Base-by-base conservation (phyloP, 768 basidiomycete genomes). In the Chiua virens region DNA sequence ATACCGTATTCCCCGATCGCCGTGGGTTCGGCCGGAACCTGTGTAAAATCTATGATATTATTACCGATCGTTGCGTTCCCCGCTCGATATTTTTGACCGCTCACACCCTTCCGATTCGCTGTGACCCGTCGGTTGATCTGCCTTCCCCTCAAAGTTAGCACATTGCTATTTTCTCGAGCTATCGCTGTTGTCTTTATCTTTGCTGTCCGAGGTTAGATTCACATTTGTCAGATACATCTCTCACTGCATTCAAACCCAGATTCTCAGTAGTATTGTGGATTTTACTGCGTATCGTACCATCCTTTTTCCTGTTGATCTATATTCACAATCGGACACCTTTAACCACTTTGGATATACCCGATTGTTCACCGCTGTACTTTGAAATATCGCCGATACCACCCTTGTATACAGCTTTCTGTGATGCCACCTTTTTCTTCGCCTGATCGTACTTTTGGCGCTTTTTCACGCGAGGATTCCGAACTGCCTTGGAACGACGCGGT, bases 391-490 rank as follows among this genome's bases (percentile, higher is more conserved):
- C 79, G 49, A 87, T 67, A 35, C 94, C 94, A 47, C 93, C 92
- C 67, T 88, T 95, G 81, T 84, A 98, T n/a, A 94, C 79, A 17
- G 94, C 85, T 69, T 91, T 89, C 70, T 94, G 92, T 21, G 89
- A 93, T 25, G 86, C 73, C 14, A 98, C 74, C 72, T 87, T 92
- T 74, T 89, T 93, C 78, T 96, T 91, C 56, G 95, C 96, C 73
- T 97, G 88, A 64, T 95, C 95, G 77, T 87, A 98, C 64, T 79
- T 87, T 71, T 87, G 80, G 30, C 92, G 82, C 70, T 99, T 99
- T 82, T 98, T 98, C 71, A 98, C 94, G 54, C 97, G 85, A 37
- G 96, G 95, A 73, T 99, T 99, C 58, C 95, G 91, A 34, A 92
- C 91, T 49, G 80, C 79, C 73, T 98, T 98, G 38, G 89, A 75